These are phyloP conservation scores for Thermothielavioides terrestris DNA, from an alignment of 495 filamentous ascomycete species.

Conservation along the genomic window DNA sequence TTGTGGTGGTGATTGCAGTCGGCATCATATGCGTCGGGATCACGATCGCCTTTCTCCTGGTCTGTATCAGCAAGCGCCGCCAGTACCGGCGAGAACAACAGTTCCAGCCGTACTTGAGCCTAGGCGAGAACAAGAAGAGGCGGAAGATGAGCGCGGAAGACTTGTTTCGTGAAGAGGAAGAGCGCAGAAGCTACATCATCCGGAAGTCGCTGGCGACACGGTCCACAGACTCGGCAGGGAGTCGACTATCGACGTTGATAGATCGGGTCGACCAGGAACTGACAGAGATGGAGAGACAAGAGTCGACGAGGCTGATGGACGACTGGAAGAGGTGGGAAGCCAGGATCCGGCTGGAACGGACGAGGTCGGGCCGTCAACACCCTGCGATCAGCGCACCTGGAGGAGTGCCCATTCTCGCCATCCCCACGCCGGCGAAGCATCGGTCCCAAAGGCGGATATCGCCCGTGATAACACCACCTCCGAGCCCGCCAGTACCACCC, in stretches of 20 bases:
- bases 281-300: slow-evolving; percentile 12
- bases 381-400: slow-evolving; percentile 9
- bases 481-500: slow-evolving; percentile 3
- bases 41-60: slow-evolving; percentile 17
- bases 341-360: slow-evolving; percentile 17
- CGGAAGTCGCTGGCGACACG: slow-evolving; percentile 39
- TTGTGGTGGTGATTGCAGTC: slow-evolving; percentile 24
- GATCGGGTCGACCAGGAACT: slow-evolving; percentile 7
- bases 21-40: slow-evolving; percentile 21
- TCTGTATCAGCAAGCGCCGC: slow-evolving; percentile 19
- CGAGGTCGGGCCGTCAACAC: slow-evolving; percentile 21
- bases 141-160: slow-evolving; percentile 23
- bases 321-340: slow-evolving; percentile 30
- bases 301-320: slow-evolving; percentile 15
- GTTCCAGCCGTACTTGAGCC: slow-evolving; percentile 14
- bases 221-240: slow-evolving; percentile 15
- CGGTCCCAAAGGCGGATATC: slow-evolving; percentile 17
- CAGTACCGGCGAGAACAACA: slow-evolving; percentile 10
- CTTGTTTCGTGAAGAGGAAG: slow-evolving; percentile 27
- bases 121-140: slow-evolving; percentile 12
- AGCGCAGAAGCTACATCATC: slow-evolving; percentile 36
- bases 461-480: neutral
- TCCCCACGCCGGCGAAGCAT: slow-evolving; percentile 22
- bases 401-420: slow-evolving; percentile 16
- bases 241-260: neutral